Evolutionary conservation across 768 basidiomycete species (phyloP).

Genomic region (Mycena crocata): DNA sequence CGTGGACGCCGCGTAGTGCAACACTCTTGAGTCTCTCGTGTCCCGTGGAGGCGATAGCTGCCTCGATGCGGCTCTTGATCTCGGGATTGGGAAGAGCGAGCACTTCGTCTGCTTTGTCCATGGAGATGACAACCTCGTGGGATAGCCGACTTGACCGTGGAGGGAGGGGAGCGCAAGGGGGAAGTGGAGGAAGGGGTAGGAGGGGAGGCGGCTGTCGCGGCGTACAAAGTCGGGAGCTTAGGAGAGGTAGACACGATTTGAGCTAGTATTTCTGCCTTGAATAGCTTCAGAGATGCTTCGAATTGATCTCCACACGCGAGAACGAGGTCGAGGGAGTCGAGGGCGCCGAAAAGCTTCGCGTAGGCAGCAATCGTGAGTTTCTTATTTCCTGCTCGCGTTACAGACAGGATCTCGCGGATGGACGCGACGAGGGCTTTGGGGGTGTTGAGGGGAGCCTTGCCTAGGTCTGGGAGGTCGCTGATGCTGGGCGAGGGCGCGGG

Average conservation of each 20-base stretch:
- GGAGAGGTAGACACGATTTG: neutral
- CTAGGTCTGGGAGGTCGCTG: neutral
- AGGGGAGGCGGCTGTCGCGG: neutral
- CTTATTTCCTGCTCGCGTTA: neutral
- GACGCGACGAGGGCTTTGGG: neutral
- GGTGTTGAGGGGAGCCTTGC: neutral
- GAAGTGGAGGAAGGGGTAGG: neutral
- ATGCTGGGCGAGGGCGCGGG: neutral
- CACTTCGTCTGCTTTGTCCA: too few relatives aligned
- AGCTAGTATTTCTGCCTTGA: neutral
- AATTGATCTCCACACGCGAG: neutral
- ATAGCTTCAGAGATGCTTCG: neutral
- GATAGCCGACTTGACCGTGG: too few relatives aligned
- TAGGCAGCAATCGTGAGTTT: neutral
- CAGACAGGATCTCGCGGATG: neutral
- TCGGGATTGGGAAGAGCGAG: too few relatives aligned
- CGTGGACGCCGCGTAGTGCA: too few relatives aligned
- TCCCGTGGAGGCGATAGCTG: too few relatives aligned
- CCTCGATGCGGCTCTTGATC: too few relatives aligned
- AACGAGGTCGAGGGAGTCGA: neutral
- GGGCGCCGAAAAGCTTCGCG: neutral
- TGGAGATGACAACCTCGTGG: too few relatives aligned
- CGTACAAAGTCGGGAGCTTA: neutral
- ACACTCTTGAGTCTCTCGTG: too few relatives aligned
- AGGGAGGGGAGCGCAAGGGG: neutral